Conservation (phyloP, 495 filamentous ascomycete species). For the Annulohypoxylon nitens region DNA sequence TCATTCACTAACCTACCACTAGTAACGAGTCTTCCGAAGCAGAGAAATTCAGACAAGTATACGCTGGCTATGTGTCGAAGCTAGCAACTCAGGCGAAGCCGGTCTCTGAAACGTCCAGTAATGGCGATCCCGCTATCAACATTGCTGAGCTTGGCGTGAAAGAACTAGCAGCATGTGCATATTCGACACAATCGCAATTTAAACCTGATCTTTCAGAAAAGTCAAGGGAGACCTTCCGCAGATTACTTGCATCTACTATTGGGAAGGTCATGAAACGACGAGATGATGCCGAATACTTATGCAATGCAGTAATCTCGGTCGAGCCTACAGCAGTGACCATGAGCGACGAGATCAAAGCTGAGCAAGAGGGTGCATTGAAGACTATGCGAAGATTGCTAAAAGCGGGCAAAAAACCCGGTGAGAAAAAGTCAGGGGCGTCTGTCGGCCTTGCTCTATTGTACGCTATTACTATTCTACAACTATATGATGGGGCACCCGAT, state of each 20-base stretch:
- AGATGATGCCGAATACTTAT: slow-evolving; percentile 65
- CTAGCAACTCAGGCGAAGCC: slow-evolving; percentile 47
- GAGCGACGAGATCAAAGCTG: slow-evolving; percentile 70
- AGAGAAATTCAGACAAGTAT: slow-evolving; percentile 62
- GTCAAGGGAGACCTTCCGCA: slow-evolving; percentile 77
- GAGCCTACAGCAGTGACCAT: slow-evolving; percentile 69
- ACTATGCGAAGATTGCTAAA: slow-evolving; percentile 77
- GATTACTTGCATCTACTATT: slow-evolving; percentile 71
- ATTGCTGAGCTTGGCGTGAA: slow-evolving; percentile 55
- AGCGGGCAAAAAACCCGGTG: slow-evolving; percentile 60
- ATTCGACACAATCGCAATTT: slow-evolving; percentile 54
- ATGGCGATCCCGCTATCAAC: slow-evolving; percentile 24
- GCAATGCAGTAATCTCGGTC: slow-evolving; percentile 61
- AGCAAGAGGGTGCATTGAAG: slow-evolving; percentile 72
- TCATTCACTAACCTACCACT: slow-evolving; percentile 34
- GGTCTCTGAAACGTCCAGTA: slow-evolving; percentile 11
- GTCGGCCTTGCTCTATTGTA: slow-evolving; percentile 84
- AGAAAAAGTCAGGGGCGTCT: slow-evolving; percentile 55
- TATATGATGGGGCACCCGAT: slow-evolving; percentile 91
- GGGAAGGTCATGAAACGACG: slow-evolving; percentile 76
- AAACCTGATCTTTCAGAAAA: slow-evolving; percentile 66
- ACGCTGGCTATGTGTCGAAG: slow-evolving; percentile 68
- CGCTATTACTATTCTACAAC: slow-evolving; percentile 84
- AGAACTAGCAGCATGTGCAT: slow-evolving; percentile 62
- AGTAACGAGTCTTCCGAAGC: slow-evolving; percentile 47